A percentile compares a stretch with the other conserved stretches of the same genome.
Evolutionary conservation across 2,329 filamentous ascomycete genomes (phyloP).

Genomic region (Fusarium guadeloupense): DNA sequence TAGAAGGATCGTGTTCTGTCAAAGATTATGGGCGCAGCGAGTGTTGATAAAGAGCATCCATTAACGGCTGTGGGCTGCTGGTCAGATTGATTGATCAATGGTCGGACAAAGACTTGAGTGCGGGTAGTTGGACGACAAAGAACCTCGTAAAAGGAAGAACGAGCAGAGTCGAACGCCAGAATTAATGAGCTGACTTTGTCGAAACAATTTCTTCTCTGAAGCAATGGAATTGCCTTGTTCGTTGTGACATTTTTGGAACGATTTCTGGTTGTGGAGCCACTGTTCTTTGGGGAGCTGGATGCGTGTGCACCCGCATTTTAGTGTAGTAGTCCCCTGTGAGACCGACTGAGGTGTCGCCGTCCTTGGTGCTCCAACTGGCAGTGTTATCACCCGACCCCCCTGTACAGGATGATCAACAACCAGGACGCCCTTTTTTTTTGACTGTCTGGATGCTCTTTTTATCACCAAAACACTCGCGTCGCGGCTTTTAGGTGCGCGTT

Average conservation of each 20-base stretch:
- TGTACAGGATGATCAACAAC: constrained; percentile 37
- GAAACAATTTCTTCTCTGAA: constrained; percentile 11
- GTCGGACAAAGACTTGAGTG: constrained; percentile 39
- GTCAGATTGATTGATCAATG: constrained; percentile 21
- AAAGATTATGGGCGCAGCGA: constrained; percentile 9
- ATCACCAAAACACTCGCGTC: constrained; percentile 38
- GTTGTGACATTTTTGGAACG: constrained; percentile 31
- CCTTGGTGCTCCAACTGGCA: constrained; percentile 22
- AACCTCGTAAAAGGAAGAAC: constrained; percentile 12
- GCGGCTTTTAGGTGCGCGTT: constrained; percentile 34
- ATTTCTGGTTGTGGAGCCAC: constrained; percentile 38
- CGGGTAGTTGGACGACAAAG: constrained; percentile 32
- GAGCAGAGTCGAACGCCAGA: constrained; percentile 16
- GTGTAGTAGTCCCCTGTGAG: constrained; percentile 32
- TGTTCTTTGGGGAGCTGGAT: constrained; percentile 23
- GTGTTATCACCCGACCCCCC: constrained; percentile 38
- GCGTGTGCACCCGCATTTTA: constrained; percentile 38
- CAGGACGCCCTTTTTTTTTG: constrained; percentile 26
- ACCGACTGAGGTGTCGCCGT: constrained; percentile 32
- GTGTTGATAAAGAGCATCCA: constrained; percentile 23
- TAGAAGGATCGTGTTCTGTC: neutral
- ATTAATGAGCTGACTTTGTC: constrained; percentile 37
- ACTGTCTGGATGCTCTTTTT: constrained; percentile 37
- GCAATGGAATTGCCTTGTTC: constrained; percentile 31
- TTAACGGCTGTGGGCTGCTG: constrained; percentile 7